A percentile compares a stretch with the other conserved stretches of the same genome.
These are phyloP conservation scores for Pythium folliculosum DNA, from an alignment of 352 stramenopile species.

Conservation along the genomic window DNA sequence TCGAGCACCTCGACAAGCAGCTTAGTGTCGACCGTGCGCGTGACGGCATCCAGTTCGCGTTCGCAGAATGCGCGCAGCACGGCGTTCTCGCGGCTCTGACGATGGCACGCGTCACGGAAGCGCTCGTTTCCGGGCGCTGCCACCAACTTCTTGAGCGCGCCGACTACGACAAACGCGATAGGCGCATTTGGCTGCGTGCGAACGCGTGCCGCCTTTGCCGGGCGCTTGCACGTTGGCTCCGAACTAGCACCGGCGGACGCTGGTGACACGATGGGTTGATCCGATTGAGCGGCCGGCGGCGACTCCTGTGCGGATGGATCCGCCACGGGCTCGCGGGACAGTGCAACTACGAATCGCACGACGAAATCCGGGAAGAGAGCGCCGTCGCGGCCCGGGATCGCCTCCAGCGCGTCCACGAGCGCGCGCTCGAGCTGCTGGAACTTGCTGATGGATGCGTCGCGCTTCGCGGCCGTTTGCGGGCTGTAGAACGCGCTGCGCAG, in stretches of 20 bases:
- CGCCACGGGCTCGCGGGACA: slow-evolving; percentile 29
- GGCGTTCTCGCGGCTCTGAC: slow-evolving; percentile 31
- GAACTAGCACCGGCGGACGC: neutral
- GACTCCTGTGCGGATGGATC: too few relatives aligned
- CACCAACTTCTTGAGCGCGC: slow-evolving; percentile 45
- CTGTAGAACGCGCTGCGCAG: slow-evolving; percentile 33
- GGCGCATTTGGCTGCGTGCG: slow-evolving; percentile 44
- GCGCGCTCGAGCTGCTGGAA: slow-evolving; percentile 50
- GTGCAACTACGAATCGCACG: slow-evolving; percentile 39
- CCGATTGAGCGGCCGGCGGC: too few relatives aligned
- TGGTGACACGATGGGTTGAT: slow-evolving; percentile 4
- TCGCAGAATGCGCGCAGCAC: slow-evolving; percentile 40
- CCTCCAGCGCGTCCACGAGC: slow-evolving; percentile 32
- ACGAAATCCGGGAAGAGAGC: slow-evolving; percentile 41
- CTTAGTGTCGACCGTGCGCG: slow-evolving; percentile 39
- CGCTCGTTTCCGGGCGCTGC: neutral
- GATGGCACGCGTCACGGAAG: slow-evolving; percentile 10
- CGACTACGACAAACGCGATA: slow-evolving; percentile 56
- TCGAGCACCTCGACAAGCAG: slow-evolving; percentile 62
- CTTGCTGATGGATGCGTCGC: slow-evolving; percentile 37
- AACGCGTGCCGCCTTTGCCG: slow-evolving; percentile 21
- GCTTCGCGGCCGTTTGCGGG: slow-evolving; percentile 14
- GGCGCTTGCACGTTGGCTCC: slow-evolving; percentile 39
- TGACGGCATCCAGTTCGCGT: slow-evolving; percentile 14
- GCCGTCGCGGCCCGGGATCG: neutral